Base-by-base conservation (phyloP, 75 land plant genomes). In the Azolla pinnata region DNA sequence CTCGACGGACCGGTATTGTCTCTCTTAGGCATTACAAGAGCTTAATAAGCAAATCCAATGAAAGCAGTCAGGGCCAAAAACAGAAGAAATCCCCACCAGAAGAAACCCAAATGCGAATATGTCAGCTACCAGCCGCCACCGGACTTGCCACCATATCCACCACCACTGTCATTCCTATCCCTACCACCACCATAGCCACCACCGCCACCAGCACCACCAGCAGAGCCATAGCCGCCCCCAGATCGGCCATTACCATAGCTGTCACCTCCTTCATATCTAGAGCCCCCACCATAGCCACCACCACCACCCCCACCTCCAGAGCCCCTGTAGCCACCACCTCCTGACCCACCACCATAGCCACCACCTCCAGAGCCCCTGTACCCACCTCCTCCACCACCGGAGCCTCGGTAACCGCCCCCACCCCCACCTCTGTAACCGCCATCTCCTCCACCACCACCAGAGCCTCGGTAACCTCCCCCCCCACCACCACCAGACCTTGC, bases 401-500 rank as follows among this genome's bases (percentile, higher is more conserved):
- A 30, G 21, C 66, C 56, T 0, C 59, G 57, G 52, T 53, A 17
- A 20, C 35, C 5, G 10, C 65, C 27, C 1, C 65, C 65, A 9
- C 54, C 54, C 16, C 56, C 19, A 0, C 38, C 61, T 7, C 42
- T 38, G 14, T 38, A 38, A 19, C 66, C 59, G 8, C 67, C 60
- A 12, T 48, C 54, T 24, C 66, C 46, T 0, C 61, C 71, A 47
- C 71, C 45, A 18, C 46, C 61, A 30, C 51, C 23, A 17, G 33
- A 30, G 0, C 68, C 67, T 0, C 72, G 59, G 30, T 70, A 47
- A 18, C 71, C 31, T 0, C 70, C 47, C 2, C 67, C 68, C 0
- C 72, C 72, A 0, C 71, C 71, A 1, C 71, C 70, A 10, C 59
- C 30, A 7, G 46, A 29, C 28, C 59, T 26, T 12, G 71, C 31